Conservation (phyloP, 1,139 yeast genomes). For the Yamadazyma trypodendri region DNA sequence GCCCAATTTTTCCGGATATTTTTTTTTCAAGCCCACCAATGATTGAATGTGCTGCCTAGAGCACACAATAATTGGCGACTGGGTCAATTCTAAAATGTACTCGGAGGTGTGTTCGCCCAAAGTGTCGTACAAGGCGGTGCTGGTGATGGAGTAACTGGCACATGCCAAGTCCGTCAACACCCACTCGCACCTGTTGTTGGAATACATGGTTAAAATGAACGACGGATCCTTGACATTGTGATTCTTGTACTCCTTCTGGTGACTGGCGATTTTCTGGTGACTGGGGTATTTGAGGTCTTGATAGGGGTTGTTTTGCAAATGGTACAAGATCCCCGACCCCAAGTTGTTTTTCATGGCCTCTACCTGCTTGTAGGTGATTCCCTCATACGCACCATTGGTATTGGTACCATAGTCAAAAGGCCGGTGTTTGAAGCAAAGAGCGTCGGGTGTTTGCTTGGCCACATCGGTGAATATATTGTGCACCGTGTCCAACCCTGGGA, state of each 20-base stretch:
- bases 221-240: conserved; percentile 27
- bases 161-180: conserved; percentile 38
- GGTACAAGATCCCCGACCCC: conserved; percentile 33
- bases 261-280: conserved; percentile 30
- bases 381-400: conserved; percentile 20
- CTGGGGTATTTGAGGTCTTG: conserved; percentile 21
- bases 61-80: conserved; percentile 35
- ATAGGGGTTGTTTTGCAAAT: conserved; percentile 29
- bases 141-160: conserved; percentile 33
- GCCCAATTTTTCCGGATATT: conserved; percentile 24
- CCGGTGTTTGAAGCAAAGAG: conserved; percentile 31
- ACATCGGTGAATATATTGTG: conserved; percentile 25
- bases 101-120: conserved; percentile 36
- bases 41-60: conserved; percentile 29
- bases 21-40: conserved; percentile 27
- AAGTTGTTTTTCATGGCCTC: conserved; percentile 22
- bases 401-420: conserved; percentile 29
- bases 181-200: conserved; percentile 42
- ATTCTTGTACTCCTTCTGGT: conserved; percentile 18
- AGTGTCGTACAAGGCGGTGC: conserved; percentile 42
- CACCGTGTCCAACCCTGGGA: conserved; percentile 29
- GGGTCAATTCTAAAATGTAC: conserved; percentile 33
- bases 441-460: conserved; percentile 18
- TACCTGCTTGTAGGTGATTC: conserved; percentile 23
- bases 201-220: conserved; percentile 33